Percentiles rank a stretch among this genome's conserved stretches.
These are phyloP conservation scores for Volvox africanus DNA, from an alignment of 139 green algal genomes.

Conservation along the genomic window DNA sequence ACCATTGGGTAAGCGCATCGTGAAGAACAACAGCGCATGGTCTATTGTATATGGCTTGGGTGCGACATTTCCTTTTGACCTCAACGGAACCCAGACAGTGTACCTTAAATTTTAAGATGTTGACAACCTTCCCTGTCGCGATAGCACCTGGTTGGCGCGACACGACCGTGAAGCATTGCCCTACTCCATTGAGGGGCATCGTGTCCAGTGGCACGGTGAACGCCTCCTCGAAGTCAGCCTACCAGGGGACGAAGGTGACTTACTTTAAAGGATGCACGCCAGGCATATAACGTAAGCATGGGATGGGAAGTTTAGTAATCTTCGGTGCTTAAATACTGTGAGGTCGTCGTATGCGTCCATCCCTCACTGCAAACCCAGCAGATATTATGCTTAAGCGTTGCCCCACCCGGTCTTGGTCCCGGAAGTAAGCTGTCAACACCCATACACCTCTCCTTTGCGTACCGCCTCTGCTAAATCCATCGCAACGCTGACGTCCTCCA, in stretches of 20 bases:
- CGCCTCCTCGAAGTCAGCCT: slow-evolving; percentile 89
- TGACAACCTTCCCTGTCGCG: slow-evolving; percentile 76
- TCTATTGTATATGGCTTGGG: too few species aligned
- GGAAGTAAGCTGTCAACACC: too few species aligned
- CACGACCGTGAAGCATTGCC: slow-evolving; percentile 88
- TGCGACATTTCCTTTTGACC: slow-evolving; percentile 97
- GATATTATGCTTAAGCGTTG: too few species aligned
- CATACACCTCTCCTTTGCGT: neutral
- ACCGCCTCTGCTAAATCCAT: slow-evolving; percentile 93
- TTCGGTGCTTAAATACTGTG: too few species aligned
- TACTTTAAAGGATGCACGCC: too few species aligned
- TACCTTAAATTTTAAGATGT: slow-evolving; percentile 93
- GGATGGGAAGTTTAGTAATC: too few species aligned
- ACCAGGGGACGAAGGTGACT: neutral
- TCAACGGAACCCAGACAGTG: neutral
- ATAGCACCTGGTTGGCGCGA: slow-evolving; percentile 65
- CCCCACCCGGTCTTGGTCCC: too few species aligned
- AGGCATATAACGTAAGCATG: too few species aligned
- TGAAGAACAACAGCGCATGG: too few species aligned
- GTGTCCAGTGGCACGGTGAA: slow-evolving; percentile 80
- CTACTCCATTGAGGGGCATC: slow-evolving; percentile 86
- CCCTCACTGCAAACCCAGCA: too few species aligned
- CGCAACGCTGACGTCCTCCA: slow-evolving; percentile 93
- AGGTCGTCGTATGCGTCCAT: too few species aligned
- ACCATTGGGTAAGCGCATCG: too few species aligned